Base-by-base conservation (phyloP, 2,329 filamentous ascomycete species). In the Amylocarpus encephaloides region DNA sequence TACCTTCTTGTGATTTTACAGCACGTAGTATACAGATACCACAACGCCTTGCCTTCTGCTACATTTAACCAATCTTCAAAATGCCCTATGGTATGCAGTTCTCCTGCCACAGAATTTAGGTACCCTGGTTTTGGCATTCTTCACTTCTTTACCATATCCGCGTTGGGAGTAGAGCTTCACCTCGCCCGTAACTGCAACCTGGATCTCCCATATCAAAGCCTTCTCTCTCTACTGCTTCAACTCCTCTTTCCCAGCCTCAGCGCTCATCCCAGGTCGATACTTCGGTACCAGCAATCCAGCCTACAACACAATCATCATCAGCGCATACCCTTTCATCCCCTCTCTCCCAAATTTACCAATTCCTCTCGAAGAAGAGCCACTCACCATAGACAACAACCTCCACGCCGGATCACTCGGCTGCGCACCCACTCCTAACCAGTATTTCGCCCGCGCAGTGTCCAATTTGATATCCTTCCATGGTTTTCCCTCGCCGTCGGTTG, bases 401-500 rank as follows among this genome's bases (percentile, higher is more conserved):
- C 91, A 95, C 33, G 86, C 88, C 2, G 88, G 83, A 60, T 96
- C 88, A 55, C 86, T 91, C 9, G 93, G 93, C 72, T 98, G 93
- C 49, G 93, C 93, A 1, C 93, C 93, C 3, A 97, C 92, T 67
- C 93, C 93, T 33, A 98, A 77, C 93, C 93, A 98, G 73, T 98
- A 98, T 69, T 86, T 85, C 50, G 92, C 87, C 53, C 93, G 77
- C 58, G 80, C 74, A 6, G 79, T 73, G 69, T 98, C 93, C 12
- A 98, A 77, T 64, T 88, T 84, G 66, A 98, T 87, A 60, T 97
- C 91, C 71, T 98, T 98, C 74, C 86, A 88, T 49, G 87, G 78
- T 51, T 82, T 80, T 15, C 82, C 80, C n/a, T 77, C 77, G 59
- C 65, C 67, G 62, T 72, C 87, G 62, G 80, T 78, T 1, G 79